These are phyloP conservation scores for Phytophthora colocasiae DNA, from an alignment of 352 stramenopile species.

Conservation along the genomic window DNA sequence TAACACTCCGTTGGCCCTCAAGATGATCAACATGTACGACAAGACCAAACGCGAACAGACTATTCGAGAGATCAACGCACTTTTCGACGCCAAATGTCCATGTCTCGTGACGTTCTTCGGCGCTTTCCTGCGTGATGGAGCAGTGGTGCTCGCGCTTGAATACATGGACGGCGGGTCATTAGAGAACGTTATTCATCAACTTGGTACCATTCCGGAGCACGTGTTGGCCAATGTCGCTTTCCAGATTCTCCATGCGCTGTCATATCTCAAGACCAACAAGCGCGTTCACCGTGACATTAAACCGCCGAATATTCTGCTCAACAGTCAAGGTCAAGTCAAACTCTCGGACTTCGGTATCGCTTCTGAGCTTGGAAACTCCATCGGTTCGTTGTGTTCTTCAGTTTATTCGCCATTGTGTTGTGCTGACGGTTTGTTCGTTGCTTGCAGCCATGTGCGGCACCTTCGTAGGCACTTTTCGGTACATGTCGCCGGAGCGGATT, in stretches of 20 bases:
- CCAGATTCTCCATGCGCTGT: slow-evolving; percentile 94
- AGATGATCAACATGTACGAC: slow-evolving; percentile 92
- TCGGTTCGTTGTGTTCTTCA: slow-evolving; percentile 45
- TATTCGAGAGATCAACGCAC: slow-evolving; percentile 89
- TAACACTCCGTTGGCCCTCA: slow-evolving; percentile 83
- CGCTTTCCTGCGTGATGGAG: slow-evolving; percentile 90
- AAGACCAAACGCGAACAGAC: slow-evolving; percentile 88
- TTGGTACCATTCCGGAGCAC: slow-evolving; percentile 87
- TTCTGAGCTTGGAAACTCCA: slow-evolving; percentile 87
- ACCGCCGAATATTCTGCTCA: slow-evolving; percentile 95
- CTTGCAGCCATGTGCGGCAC: slow-evolving; percentile 91
- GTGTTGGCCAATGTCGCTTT: slow-evolving; percentile 92
- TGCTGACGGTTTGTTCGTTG: slow-evolving; percentile 19
- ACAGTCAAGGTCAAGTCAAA: slow-evolving; percentile 93
- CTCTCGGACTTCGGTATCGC: slow-evolving; percentile 98
- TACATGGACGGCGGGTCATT: slow-evolving; percentile 95
- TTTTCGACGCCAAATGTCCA: slow-evolving; percentile 84
- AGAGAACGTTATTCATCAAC: slow-evolving; percentile 85
- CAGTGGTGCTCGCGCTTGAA: slow-evolving; percentile 91
- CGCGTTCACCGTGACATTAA: slow-evolving; percentile 97
- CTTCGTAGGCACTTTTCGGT: slow-evolving; percentile 95
- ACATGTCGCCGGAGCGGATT: slow-evolving; percentile 94
- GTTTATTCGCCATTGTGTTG: background rate
- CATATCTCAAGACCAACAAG: slow-evolving; percentile 94
- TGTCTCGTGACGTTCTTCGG: slow-evolving; percentile 93